These are phyloP conservation scores for Harringtonia lauricola DNA, from an alignment of 2,329 filamentous ascomycete species.

Conservation along the genomic window DNA sequence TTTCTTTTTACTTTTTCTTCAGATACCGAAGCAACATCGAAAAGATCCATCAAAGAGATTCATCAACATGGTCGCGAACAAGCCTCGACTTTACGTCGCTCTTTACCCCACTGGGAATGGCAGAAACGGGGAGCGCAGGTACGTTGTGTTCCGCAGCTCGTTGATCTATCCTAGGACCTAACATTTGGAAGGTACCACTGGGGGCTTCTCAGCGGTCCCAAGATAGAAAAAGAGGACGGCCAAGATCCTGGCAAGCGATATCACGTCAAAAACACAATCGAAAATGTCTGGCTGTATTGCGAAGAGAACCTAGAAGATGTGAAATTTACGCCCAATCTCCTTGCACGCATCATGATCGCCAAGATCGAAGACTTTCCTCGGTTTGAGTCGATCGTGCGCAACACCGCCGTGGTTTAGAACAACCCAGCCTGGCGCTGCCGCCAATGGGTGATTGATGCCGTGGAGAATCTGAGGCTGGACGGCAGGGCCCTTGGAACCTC, in stretches of 20 bases:
- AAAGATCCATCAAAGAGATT: no score
- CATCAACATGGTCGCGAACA: not conserved
- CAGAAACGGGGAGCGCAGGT: constrained; percentile 1
- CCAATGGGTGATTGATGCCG: constrained; percentile 24
- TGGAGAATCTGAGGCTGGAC: constrained; percentile 22
- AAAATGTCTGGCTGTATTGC: constrained; percentile 17
- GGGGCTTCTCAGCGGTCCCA: constrained; percentile 20
- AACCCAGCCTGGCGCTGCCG: constrained; percentile 27
- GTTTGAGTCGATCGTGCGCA: constrained; percentile 20
- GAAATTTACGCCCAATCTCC: constrained; percentile 16
- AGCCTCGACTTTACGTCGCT: not conserved
- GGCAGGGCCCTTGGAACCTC: constrained; percentile 25
- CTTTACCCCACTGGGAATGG: not conserved
- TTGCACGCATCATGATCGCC: constrained; percentile 25
- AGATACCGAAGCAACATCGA: no score
- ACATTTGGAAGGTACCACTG: constrained; percentile 15
- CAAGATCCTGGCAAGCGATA: constrained; percentile 18
- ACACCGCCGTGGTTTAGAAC: constrained; percentile 20
- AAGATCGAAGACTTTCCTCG: constrained; percentile 24
- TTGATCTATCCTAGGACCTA: no score
- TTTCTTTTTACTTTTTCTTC: no score
- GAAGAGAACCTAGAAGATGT: constrained; percentile 13
- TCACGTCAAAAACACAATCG: constrained; percentile 19
- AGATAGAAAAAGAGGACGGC: constrained; percentile 12
- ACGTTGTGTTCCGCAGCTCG: not conserved